Conservation (phyloP, 2,329 filamentous ascomycete species). For the Nothopassalora personata region DNA sequence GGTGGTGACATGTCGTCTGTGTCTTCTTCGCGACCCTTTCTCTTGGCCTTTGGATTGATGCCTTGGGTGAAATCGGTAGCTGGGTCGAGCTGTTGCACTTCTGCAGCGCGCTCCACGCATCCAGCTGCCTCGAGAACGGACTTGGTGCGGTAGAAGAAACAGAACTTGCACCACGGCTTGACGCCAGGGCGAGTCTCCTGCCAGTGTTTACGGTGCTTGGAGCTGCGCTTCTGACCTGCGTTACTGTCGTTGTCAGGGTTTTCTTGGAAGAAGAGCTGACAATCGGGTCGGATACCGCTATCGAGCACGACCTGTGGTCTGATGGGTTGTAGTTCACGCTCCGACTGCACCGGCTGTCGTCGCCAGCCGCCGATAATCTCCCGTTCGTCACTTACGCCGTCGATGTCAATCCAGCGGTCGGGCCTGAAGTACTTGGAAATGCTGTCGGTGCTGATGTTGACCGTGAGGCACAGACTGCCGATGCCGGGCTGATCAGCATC, state of each 20-base stretch:
- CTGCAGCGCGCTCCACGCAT: conserved; percentile 10
- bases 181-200: conserved; percentile 29
- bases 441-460: not conserved
- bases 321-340: not conserved
- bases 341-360: not conserved
- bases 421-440: not conserved
- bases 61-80: not conserved
- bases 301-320: conserved; percentile 7
- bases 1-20: not conserved
- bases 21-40: not conserved
- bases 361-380: not conserved
- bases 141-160: conserved; percentile 38
- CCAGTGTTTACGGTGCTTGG: conserved; percentile 17
- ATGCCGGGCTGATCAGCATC: conserved; percentile 1
- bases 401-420: not conserved
- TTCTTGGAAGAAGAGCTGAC: conserved; percentile 17
- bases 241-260: conserved; percentile 7
- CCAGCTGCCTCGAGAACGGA: conserved; percentile 21
- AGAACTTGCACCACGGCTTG: conserved; percentile 37
- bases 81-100: conserved; percentile 13
- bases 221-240: conserved; percentile 7
- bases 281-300: conserved; percentile 22
- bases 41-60: not conserved
- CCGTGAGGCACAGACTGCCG: conserved; percentile 10
- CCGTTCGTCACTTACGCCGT: not conserved